Conservation (phyloP, 2,329 filamentous ascomycete species). For the Neofusicoccum ribis region DNA sequence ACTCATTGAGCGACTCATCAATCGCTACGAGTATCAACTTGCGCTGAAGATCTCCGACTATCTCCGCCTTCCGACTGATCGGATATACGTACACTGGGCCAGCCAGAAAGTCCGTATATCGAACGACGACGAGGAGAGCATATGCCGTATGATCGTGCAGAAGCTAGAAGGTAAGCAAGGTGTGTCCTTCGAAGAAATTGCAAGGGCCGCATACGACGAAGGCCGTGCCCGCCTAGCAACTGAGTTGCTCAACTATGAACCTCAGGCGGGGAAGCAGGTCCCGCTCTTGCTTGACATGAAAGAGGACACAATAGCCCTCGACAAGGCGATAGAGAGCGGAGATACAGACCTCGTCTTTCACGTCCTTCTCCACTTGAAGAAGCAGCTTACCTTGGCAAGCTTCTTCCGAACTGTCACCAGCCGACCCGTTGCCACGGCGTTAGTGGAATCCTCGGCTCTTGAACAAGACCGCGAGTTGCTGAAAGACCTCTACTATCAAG, state of each 20-base stretch:
- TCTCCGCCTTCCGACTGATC: conserved; percentile 79
- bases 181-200: conserved; percentile 94
- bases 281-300: conserved; percentile 92
- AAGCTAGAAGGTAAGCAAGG: conserved; percentile 84
- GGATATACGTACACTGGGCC: conserved; percentile 96
- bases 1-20: conserved; percentile 81
- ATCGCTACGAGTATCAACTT: conserved; percentile 86
- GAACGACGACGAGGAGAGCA: conserved; percentile 80
- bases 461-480: conserved; percentile 79
- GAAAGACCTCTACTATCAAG: conserved; percentile 97
- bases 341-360: conserved; percentile 92
- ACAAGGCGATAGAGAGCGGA: conserved; percentile 94
- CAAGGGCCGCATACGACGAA: conserved; percentile 89
- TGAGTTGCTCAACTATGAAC: conserved; percentile 88
- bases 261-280: conserved; percentile 92
- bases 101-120: conserved; percentile 88
- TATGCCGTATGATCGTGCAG: conserved; percentile 83
- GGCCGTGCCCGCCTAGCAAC: conserved; percentile 87
- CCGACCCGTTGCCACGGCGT: conserved; percentile 79
- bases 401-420: conserved; percentile 93
- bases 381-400: conserved; percentile 82
- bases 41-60: conserved; percentile 87
- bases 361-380: conserved; percentile 83
- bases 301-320: conserved; percentile 89
- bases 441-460: conserved; percentile 81